Evolutionary conservation across 2,329 filamentous ascomycete genomes (phyloP).

Genomic region (Aplosporella prunicola): DNA sequence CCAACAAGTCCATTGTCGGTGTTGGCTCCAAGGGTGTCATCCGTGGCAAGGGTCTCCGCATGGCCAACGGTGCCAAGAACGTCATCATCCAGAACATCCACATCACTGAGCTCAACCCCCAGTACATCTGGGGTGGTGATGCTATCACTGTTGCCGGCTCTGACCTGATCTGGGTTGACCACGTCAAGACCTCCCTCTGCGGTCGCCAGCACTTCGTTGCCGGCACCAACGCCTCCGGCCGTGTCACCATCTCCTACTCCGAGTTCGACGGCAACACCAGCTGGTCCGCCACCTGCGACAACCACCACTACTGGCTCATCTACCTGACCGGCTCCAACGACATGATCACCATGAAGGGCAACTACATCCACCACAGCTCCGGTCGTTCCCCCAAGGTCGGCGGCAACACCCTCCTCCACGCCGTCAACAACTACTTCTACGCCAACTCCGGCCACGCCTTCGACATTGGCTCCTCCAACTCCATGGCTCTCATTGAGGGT

Average conservation of each 20-base stretch:
- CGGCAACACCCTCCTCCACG: slow-evolving; percentile 49
- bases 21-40: slow-evolving; percentile 45
- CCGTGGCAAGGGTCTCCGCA: slow-evolving; percentile 48
- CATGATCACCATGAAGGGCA: slow-evolving; percentile 49
- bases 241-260: slow-evolving; percentile 52
- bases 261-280: slow-evolving; percentile 47
- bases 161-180: slow-evolving; percentile 17
- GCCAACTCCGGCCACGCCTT: slow-evolving; percentile 49
- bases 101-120: slow-evolving; percentile 36
- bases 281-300: slow-evolving; percentile 50
- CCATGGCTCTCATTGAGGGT: slow-evolving; percentile 45
- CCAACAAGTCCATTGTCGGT: slow-evolving; percentile 51
- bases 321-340: slow-evolving; percentile 50
- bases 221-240: slow-evolving; percentile 43
- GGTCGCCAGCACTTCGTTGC: slow-evolving; percentile 53
- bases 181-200: slow-evolving; percentile 42
- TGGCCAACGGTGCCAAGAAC: slow-evolving; percentile 35
- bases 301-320: slow-evolving; percentile 51
- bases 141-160: slow-evolving; percentile 24
- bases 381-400: slow-evolving; percentile 50
- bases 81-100: slow-evolving; percentile 40
- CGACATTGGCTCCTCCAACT: slow-evolving; percentile 32
- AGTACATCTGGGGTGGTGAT: slow-evolving; percentile 29
- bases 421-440: slow-evolving; percentile 55
- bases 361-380: slow-evolving; percentile 51